Conservation (phyloP, 306 rosid species). For the Prunus mongolica region DNA sequence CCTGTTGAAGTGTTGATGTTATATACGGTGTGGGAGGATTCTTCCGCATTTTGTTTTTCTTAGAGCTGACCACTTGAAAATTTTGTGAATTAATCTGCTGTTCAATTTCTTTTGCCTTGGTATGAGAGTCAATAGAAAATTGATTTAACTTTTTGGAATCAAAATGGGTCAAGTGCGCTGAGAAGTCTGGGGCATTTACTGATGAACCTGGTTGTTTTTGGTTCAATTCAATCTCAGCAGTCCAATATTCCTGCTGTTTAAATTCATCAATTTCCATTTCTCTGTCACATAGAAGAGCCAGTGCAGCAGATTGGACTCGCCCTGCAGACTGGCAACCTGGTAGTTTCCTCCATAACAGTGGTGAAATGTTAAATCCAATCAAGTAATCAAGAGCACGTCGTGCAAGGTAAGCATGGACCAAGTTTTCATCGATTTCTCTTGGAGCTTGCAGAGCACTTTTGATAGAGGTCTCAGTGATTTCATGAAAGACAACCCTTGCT, state of each 20-base stretch:
- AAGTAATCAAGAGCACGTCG: constrained; percentile 97
- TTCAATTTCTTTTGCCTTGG: constrained; percentile 55
- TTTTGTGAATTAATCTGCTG: constrained; percentile 38
- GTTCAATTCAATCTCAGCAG: constrained; percentile 44
- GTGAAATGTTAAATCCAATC: constrained; percentile 96
- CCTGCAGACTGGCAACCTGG: constrained; percentile 99
- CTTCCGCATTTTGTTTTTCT: constrained; percentile 53
- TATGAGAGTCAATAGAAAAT: constrained; percentile 62
- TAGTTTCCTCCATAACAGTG: constrained; percentile 92
- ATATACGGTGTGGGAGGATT: constrained; percentile 92
- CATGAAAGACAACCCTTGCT: constrained; percentile 86
- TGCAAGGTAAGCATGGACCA: constrained; percentile 94
- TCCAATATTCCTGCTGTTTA: constrained; percentile 81
- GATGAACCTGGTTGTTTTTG: constrained; percentile 27
- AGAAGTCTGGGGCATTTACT: constrained; percentile 29
- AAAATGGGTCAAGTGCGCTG: constrained; percentile 71
- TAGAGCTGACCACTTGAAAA: constrained; percentile 54
- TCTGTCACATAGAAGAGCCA: constrained; percentile 86
- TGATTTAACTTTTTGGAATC: constrained; percentile 66
- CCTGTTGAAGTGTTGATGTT: constrained; percentile 99
- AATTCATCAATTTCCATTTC: constrained; percentile 91
- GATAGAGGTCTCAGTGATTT: constrained; percentile 86
- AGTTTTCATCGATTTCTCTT: constrained; percentile 68
- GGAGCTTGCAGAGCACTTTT: constrained; percentile 78
- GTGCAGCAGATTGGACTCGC: constrained; percentile 98